Percentiles rank a stretch among this genome's conserved stretches.
These are phyloP conservation scores for Termitomyces sp. DNA, from an alignment of 768 basidiomycete genomes.

Conservation along the genomic window DNA sequence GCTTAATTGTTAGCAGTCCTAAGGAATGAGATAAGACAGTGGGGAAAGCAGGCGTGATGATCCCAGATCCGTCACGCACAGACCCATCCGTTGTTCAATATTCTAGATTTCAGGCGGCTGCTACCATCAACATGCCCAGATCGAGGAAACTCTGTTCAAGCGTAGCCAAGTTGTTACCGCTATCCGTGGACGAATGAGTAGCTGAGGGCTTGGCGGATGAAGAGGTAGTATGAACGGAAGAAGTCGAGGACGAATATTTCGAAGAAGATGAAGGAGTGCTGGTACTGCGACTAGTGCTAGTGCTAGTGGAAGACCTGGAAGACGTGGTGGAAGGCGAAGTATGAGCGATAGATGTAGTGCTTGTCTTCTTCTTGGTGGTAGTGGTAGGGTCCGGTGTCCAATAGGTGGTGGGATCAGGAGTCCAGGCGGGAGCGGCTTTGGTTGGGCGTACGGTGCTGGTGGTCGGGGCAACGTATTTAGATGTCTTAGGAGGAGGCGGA, in stretches of 20 bases:
- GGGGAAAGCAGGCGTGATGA: not conserved
- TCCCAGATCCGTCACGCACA: constrained; percentile 8
- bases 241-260: not conserved
- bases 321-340: not conserved
- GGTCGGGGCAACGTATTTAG: constrained; percentile 9
- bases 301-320: not conserved
- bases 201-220: constrained; percentile 2
- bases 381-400: constrained; percentile 13
- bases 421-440: constrained; percentile 7
- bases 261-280: not conserved
- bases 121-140: constrained; percentile 7
- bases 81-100: constrained; percentile 3
- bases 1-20: constrained; percentile 8
- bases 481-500: constrained; percentile 8
- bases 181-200: not conserved
- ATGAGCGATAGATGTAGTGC: not conserved
- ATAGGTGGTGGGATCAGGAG: constrained; percentile 12
- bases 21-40: constrained; percentile 8
- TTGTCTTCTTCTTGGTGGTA: constrained; percentile 2
- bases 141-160: constrained; percentile 10
- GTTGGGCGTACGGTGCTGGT: constrained; percentile 11
- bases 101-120: constrained; percentile 1
- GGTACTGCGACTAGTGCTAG: constrained; percentile 4
- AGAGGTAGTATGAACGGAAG: constrained; percentile 1
- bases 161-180: constrained; percentile 3